Conservation (phyloP, 345 rosid species). For the Melaleuca alternifolia region DNA sequence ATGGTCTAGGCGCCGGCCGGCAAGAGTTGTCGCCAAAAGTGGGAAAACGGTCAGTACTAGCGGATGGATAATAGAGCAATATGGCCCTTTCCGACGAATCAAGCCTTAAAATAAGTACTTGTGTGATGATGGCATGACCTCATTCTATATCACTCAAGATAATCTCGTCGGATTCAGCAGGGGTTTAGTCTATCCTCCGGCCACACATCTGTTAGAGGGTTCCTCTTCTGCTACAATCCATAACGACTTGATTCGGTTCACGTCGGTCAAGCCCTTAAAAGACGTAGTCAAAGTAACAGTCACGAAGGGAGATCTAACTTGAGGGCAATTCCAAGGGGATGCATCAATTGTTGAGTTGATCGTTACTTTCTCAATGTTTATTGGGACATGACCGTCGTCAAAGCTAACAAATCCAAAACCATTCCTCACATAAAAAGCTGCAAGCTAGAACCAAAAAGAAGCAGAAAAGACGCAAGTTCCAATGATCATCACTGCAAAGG, state of each 20-base stretch:
- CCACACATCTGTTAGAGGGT: neutral
- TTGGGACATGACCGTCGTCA: neutral
- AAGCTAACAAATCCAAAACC: neutral
- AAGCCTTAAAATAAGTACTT: too few relatives aligned
- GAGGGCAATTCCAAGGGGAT: neutral
- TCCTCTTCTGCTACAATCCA: too few relatives aligned
- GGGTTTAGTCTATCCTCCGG: too few relatives aligned
- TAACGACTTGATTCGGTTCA: too few relatives aligned
- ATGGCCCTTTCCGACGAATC: too few relatives aligned
- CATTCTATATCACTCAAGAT: neutral
- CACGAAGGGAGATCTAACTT: neutral
- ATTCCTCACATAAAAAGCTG: neutral
- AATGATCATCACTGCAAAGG: neutral
- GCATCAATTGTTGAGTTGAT: neutral
- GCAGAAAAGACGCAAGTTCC: neutral
- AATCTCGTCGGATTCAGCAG: too few relatives aligned
- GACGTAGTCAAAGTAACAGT: neutral
- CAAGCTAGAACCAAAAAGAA: neutral
- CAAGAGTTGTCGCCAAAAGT: too few relatives aligned
- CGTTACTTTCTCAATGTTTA: neutral
- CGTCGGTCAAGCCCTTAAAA: too few relatives aligned
- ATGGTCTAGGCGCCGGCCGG: too few relatives aligned
- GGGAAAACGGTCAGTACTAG: too few relatives aligned
- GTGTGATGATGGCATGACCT: neutral
- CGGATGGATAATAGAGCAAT: too few relatives aligned